Evolutionary conservation across 139 green algal genomes (phyloP).

Genomic region (Chlorella sp.): DNA sequence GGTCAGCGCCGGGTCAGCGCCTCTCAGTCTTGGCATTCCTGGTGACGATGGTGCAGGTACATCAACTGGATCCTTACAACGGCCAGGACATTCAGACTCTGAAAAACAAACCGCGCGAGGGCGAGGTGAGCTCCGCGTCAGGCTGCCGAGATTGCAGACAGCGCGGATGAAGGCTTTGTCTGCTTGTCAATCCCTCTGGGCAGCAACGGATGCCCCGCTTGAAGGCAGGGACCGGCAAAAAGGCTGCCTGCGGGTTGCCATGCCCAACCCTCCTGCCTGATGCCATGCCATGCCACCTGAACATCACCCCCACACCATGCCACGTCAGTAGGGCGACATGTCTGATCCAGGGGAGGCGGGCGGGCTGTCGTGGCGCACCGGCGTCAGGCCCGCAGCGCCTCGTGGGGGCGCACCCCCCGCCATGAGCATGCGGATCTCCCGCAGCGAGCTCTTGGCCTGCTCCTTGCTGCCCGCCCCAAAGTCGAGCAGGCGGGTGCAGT

Average conservation of each 20-base stretch:
- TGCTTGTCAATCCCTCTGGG: too few relatives aligned
- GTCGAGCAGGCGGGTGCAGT: constrained; percentile 86
- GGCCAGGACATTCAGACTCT: constrained; percentile 43
- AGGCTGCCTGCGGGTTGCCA: too few relatives aligned
- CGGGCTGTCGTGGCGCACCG: constrained; percentile 2
- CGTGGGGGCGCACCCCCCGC: neutral
- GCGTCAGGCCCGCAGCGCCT: neutral
- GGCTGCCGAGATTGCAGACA: too few relatives aligned
- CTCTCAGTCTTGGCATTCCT: too few relatives aligned
- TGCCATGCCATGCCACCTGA: too few relatives aligned
- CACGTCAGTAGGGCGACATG: constrained; percentile 32
- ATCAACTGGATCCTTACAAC: constrained; percentile 42
- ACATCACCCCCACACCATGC: too few relatives aligned
- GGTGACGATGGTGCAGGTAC: constrained; percentile 23
- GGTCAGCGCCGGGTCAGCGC: too few relatives aligned
- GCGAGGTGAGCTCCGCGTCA: neutral
- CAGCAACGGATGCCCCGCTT: neutral
- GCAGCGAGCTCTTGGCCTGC: constrained; percentile 82
- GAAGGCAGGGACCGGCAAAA: too few relatives aligned
- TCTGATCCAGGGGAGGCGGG: constrained; percentile 20
- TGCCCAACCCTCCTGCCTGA: too few relatives aligned
- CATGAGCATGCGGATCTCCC: constrained; percentile 73
- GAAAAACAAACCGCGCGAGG: neutral
- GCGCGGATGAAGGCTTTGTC: too few relatives aligned
- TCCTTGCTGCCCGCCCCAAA: constrained; percentile 82